Conservation (phyloP, 495 filamentous ascomycete genomes). For the Aspergillus conjunctus region DNA sequence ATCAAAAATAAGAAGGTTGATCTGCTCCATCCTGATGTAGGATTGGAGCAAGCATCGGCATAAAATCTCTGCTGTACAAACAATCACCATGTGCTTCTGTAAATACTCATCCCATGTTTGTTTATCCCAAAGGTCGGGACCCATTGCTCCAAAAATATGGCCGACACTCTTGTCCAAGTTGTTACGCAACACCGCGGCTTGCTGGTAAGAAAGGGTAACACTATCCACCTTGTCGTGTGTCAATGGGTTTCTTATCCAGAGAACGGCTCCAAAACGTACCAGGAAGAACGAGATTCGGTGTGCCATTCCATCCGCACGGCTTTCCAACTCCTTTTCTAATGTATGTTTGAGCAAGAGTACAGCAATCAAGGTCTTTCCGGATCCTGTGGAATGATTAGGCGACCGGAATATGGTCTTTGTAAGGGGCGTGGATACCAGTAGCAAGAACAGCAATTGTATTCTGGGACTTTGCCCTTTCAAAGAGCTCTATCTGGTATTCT, state of each 20-base stretch:
- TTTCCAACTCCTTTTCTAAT: slow-evolving; percentile 75
- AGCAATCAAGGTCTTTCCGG: slow-evolving; percentile 96
- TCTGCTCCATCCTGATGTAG: slow-evolving; percentile 76
- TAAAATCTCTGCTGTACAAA: slow-evolving; percentile 91
- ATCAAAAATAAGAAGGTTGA: slow-evolving; percentile 93
- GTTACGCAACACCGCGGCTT: slow-evolving; percentile 76
- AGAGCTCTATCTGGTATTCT: slow-evolving; percentile 92
- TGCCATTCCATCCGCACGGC: slow-evolving; percentile 60
- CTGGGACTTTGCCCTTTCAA: slow-evolving; percentile 80
- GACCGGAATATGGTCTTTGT: not conserved
- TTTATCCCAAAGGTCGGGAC: slow-evolving; percentile 64
- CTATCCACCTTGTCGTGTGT: slow-evolving; percentile 66
- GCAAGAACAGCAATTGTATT: slow-evolving; percentile 97
- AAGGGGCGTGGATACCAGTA: slow-evolving; percentile 60
- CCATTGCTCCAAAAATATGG: slow-evolving; percentile 77
- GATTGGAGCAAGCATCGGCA: slow-evolving; percentile 76
- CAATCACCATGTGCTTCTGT: slow-evolving; percentile 77
- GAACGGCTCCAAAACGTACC: slow-evolving; percentile 40
- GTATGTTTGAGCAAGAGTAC: slow-evolving; percentile 80
- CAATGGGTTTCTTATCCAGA: slow-evolving; percentile 6
- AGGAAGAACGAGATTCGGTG: slow-evolving; percentile 82
- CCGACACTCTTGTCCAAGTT: slow-evolving; percentile 83
- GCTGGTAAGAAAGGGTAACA: slow-evolving; percentile 89
- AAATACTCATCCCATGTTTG: slow-evolving; percentile 71
- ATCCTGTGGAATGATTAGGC: slow-evolving; percentile 53